Base-by-base conservation (phyloP, 1,139 yeast species). In the Pichia sp. region DNA sequence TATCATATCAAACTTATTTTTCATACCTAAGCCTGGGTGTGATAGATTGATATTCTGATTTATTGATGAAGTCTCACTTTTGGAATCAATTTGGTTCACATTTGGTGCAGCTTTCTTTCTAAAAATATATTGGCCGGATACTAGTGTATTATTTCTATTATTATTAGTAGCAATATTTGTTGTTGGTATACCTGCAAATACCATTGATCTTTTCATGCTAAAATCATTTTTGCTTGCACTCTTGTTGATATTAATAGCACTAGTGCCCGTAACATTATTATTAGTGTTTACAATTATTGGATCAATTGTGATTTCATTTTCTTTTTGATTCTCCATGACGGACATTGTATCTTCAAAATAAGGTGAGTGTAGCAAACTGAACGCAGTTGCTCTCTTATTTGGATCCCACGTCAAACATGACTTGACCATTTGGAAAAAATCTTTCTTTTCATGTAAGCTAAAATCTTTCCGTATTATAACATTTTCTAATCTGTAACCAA, bases 331-430 rank as follows among this genome's bases (percentile, higher is more conserved):
- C 4, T 45, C 44, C 3, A 46, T 23, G n/a, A 19, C 16, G 4
- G 74, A 67, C 40, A 72, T 64, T 1, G 83, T 75, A 23, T 73
- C 73, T 53, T 70, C 69, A 66, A 86, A 86, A 65, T 81, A 87
- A 0, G 78, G 71, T 79, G 80, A 73, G 13, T 70, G 53, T 55
- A 81, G 72, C 32, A 85, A 59, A 6, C 68, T 69, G 5, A 71
- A 72, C 4, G 77, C 82, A 52, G 76, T 75, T 1, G 79, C 75
- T 62, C 93, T 74, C 6, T 70, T 64, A 32, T 70, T 68, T 1
- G 92, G 90, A 65, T 85, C 80, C 93, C 93, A 85, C 11, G 75
- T 69, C 34, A 85, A 72, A 64, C 90, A 85, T 0, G 72, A 69
- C 62, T 75, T 74, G n/a, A 84, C 75, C 3, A 84, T 80, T 19